phyloP scores from a whole-genome alignment of 345 rosid species.

The Schrenkiella parvula region DNA sequence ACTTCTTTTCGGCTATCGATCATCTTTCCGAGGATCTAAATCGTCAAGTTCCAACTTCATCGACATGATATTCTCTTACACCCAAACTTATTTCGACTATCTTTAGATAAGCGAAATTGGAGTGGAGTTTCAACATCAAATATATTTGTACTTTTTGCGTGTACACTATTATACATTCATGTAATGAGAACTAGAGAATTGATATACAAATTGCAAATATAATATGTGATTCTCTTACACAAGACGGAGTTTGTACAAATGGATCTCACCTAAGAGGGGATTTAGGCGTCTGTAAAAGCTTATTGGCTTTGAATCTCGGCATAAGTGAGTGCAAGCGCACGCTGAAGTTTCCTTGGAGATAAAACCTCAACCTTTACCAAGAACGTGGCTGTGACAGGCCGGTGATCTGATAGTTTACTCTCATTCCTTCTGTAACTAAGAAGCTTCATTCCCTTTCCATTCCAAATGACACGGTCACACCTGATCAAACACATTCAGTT shows the following conservation, averaged over 20 bases:
- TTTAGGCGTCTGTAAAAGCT: background rate
- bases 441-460: conserved; percentile 81
- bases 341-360: conserved; percentile 64
- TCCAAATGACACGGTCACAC: conserved; percentile 89
- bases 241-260: background rate
- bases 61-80: too few species aligned
- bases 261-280: background rate
- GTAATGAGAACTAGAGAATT: background rate
- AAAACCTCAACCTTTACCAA: conserved; percentile 81
- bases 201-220: background rate
- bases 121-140: background rate
- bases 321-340: conserved; percentile 67
- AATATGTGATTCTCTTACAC: background rate
- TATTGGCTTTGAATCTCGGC: conserved; percentile 51
- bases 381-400: conserved; percentile 81
- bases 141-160: background rate
- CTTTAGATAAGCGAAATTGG: too few species aligned
- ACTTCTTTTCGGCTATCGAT: too few species aligned
- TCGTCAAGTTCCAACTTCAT: too few species aligned
- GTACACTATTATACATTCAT: conserved; percentile 15
- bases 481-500: conserved; percentile 33
- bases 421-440: conserved; percentile 65
- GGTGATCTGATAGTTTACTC: conserved; percentile 77
- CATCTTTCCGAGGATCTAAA: too few species aligned
- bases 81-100: too few species aligned